Evolutionary conservation across 768 basidiomycete genomes (phyloP).

Genomic region (Pseudohyphozyma bogoriensis): DNA sequence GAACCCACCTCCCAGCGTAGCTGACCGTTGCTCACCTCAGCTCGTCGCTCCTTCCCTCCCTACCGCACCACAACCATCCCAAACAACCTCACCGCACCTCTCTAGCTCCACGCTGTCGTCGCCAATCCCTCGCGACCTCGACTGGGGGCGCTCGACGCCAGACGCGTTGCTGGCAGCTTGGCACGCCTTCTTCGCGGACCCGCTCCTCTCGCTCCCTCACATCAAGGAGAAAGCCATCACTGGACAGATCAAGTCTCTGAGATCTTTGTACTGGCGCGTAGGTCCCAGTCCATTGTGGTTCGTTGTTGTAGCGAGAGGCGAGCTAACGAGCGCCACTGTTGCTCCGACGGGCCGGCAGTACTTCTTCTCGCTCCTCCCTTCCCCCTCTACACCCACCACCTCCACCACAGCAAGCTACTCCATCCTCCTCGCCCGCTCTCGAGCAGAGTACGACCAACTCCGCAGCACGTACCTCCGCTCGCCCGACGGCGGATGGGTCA

Average conservation of each 20-base stretch:
- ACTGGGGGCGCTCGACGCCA: too few species aligned
- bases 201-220: conserved; percentile 12
- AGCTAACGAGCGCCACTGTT: conserved; percentile 9
- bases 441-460: conserved; percentile 45
- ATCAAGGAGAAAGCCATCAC: conserved; percentile 7
- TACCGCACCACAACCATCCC: too few species aligned
- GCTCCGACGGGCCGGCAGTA: conserved; percentile 11
- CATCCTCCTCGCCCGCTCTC: conserved; percentile 25
- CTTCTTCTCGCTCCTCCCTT: conserved; percentile 25
- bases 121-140: too few species aligned
- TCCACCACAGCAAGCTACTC: conserved; percentile 20
- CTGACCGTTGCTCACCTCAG: too few species aligned
- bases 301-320: neutral
- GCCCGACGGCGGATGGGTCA: conserved; percentile 75
- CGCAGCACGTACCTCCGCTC: conserved; percentile 64
- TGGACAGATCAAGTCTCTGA: conserved; percentile 5
- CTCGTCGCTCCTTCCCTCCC: too few species aligned
- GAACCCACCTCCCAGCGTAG: too few species aligned
- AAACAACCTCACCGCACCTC: too few species aligned
- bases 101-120: too few species aligned
- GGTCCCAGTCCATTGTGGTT: neutral
- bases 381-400: conserved; percentile 12
- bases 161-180: too few species aligned
- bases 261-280: conserved; percentile 30
- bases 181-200: conserved; percentile 12